Evolutionary conservation across 2,329 filamentous ascomycete species (phyloP).

Genomic region (Byssothecium circinans): DNA sequence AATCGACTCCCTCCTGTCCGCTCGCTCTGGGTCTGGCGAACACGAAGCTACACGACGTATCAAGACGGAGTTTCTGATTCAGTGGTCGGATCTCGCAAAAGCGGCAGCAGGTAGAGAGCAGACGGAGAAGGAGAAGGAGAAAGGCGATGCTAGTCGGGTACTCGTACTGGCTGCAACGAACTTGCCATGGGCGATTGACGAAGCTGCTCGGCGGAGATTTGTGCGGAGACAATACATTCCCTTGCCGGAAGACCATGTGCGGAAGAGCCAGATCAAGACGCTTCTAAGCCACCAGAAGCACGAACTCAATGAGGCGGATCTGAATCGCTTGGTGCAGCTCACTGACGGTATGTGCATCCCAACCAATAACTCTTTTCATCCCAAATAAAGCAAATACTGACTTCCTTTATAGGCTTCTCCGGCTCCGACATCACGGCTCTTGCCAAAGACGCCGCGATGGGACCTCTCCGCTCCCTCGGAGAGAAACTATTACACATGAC

Average conservation of each 20-base stretch:
- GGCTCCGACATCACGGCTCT: slow-evolving; percentile 95
- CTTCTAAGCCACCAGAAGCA: slow-evolving; percentile 88
- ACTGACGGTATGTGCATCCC: slow-evolving; percentile 72
- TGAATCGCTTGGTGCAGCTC: slow-evolving; percentile 71
- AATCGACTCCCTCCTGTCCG: slow-evolving; percentile 89
- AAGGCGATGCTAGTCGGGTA: slow-evolving; percentile 82
- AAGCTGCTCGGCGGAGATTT: slow-evolving; percentile 87
- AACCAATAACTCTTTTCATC: no score
- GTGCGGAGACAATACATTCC: slow-evolving; percentile 95
- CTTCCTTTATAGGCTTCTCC: slow-evolving; percentile 72
- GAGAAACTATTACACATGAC: slow-evolving; percentile 88
- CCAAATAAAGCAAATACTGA: no score
- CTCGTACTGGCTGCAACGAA: slow-evolving; percentile 95
- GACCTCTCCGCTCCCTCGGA: slow-evolving; percentile 83
- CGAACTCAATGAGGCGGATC: slow-evolving; percentile 69
- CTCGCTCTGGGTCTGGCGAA: slow-evolving; percentile 79
- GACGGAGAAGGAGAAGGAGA: slow-evolving; percentile 65
- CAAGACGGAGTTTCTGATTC: slow-evolving; percentile 97
- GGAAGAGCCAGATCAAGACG: slow-evolving; percentile 75
- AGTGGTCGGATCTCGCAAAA: slow-evolving; percentile 92
- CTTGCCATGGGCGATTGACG: slow-evolving; percentile 95
- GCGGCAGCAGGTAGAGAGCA: slow-evolving; percentile 84
- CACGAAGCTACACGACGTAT: slow-evolving; percentile 92
- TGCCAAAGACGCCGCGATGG: slow-evolving; percentile 98
- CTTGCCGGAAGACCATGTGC: slow-evolving; percentile 80